Conservation (phyloP, 768 basidiomycete species). For the Hypholoma sublateritium region DNA sequence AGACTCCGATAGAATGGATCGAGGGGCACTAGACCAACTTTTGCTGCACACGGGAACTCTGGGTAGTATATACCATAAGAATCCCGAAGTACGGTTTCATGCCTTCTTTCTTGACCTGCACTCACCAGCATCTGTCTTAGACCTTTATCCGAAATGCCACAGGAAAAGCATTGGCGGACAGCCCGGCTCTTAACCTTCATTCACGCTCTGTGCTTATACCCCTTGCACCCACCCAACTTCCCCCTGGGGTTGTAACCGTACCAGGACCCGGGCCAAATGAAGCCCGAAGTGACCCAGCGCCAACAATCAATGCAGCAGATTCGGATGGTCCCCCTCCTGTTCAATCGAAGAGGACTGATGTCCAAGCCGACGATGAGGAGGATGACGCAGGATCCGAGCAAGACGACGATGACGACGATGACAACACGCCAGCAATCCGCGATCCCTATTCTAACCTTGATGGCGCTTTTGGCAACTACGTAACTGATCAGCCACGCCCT, state of each 20-base stretch:
- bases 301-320: slow-evolving; percentile 25
- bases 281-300: slow-evolving; percentile 30
- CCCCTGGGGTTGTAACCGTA: slow-evolving; percentile 45
- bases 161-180: slow-evolving; percentile 81
- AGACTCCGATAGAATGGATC: slow-evolving; percentile 96
- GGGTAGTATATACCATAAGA: slow-evolving; percentile 97
- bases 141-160: slow-evolving; percentile 92
- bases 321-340: slow-evolving; percentile 28
- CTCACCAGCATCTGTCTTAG: slow-evolving; percentile 32
- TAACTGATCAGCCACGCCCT: slow-evolving; percentile 72
- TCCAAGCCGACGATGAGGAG: slow-evolving; percentile 20
- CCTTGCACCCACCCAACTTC: slow-evolving; percentile 51
- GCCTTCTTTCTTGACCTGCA: neutral
- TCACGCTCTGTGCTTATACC: slow-evolving; percentile 74
- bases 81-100: slow-evolving; percentile 69
- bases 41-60: slow-evolving; percentile 91
- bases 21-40: slow-evolving; percentile 92
- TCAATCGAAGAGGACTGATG: slow-evolving; percentile 9
- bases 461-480: slow-evolving; percentile 72
- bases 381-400: slow-evolving; percentile 28
- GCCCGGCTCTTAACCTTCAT: slow-evolving; percentile 83
- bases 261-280: slow-evolving; percentile 66
- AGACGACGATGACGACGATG: slow-evolving; percentile 42
- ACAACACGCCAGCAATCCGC: slow-evolving; percentile 17
- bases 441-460: slow-evolving; percentile 88